Conservation (phyloP, 2,329 filamentous ascomycete species). For the Calonectria leucothoes region DNA sequence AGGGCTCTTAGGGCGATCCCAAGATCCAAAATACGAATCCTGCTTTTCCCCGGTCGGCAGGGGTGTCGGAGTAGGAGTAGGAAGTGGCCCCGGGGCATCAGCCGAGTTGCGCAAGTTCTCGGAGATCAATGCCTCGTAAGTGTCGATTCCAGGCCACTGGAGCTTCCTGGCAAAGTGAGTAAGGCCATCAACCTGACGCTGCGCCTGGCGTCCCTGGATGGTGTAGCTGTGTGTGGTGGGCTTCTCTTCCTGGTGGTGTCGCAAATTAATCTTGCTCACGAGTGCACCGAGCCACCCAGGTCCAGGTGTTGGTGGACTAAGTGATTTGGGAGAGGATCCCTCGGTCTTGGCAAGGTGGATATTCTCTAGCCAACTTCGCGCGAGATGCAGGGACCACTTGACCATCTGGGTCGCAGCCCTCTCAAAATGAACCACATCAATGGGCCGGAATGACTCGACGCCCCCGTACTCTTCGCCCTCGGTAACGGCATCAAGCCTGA, state of each 20-base stretch:
- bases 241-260: constrained; percentile 52
- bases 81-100: constrained; percentile 34
- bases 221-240: constrained; percentile 54
- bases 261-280: constrained; percentile 64
- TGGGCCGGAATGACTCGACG: constrained; percentile 61
- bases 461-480: constrained; percentile 66
- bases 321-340: constrained; percentile 26
- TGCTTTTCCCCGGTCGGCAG: constrained; percentile 49
- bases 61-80: constrained; percentile 51
- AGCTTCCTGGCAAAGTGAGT: constrained; percentile 73
- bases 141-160: constrained; percentile 71
- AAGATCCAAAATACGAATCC: constrained; percentile 61
- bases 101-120: constrained; percentile 59
- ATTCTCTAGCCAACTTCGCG: constrained; percentile 76
- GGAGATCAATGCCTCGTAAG: constrained; percentile 60
- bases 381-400: constrained; percentile 74
- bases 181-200: constrained; percentile 70
- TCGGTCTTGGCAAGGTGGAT: constrained; percentile 66
- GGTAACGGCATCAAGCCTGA: constrained; percentile 72
- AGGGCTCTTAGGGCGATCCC: constrained; percentile 48
- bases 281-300: constrained; percentile 66
- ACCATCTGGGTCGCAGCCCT: constrained; percentile 71
- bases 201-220: constrained; percentile 66
- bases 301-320: constrained; percentile 25
- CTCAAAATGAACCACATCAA: constrained; percentile 71